A percentile compares a stretch with the other conserved stretches of the same genome.
Evolutionary conservation across 768 basidiomycete species (phyloP).

Genomic region (Auriscalpium vulgare): DNA sequence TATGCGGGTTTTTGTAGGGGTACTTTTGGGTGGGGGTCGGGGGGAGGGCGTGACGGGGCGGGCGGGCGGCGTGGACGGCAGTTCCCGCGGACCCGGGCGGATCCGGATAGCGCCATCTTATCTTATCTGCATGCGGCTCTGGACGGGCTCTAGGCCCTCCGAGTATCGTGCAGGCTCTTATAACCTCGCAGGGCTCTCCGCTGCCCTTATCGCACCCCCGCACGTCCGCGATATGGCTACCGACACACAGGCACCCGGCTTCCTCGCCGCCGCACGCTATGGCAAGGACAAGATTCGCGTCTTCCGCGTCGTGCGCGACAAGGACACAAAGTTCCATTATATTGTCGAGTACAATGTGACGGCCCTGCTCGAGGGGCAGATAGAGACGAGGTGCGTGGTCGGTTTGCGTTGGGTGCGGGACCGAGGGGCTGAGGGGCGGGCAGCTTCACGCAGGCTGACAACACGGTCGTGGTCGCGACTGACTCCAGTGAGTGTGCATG

Average conservation of each 20-base stretch:
- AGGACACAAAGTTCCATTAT: conserved; percentile 49
- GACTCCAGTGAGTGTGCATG: conserved; percentile 48
- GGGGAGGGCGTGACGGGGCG: neutral
- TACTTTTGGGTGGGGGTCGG: neutral
- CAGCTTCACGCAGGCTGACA: conserved; percentile 86
- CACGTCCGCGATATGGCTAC: neutral
- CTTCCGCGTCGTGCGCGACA: conserved; percentile 66
- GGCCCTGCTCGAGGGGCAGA: conserved; percentile 74
- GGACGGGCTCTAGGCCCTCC: neutral
- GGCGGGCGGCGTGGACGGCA: neutral
- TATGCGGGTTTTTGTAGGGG: neutral
- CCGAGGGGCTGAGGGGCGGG: neutral
- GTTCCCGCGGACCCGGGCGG: neutral
- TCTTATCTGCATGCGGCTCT: neutral
- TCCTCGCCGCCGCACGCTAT: conserved; percentile 52
- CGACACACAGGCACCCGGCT: neutral
- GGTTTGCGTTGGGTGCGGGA: neutral
- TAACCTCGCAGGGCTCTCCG: neutral
- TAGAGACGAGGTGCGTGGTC: conserved; percentile 54
- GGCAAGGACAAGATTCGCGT: conserved; percentile 89
- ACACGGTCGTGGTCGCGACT: conserved; percentile 81
- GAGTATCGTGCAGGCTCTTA: no score
- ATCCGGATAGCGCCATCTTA: neutral
- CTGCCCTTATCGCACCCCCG: neutral
- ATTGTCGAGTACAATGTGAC: conserved; percentile 82